phyloP scores from a whole-genome alignment of 2,329 filamentous ascomycete species.

The Nannizzia gypsea region DNA sequence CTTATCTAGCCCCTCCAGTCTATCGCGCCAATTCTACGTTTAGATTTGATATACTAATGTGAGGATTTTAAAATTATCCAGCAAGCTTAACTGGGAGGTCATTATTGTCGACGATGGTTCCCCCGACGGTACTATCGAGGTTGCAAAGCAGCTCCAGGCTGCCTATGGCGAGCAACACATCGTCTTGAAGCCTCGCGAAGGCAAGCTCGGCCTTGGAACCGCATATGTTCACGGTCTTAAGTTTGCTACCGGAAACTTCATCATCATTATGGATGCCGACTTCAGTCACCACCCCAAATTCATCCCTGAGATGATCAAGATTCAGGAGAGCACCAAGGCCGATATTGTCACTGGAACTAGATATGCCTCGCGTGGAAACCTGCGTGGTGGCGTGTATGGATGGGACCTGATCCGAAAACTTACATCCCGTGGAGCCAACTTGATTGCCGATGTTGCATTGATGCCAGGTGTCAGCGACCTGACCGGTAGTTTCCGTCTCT shows the following conservation, averaged over 20 bases:
- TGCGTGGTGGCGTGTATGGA: constrained; percentile 69
- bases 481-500: constrained; percentile 87
- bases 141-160: constrained; percentile 81
- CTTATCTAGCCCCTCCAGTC: neutral
- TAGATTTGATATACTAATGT: neutral
- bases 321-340: constrained; percentile 66
- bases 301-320: constrained; percentile 83
- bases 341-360: constrained; percentile 96
- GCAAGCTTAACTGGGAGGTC: constrained; percentile 91
- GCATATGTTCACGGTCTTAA: constrained; percentile 92
- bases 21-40: neutral
- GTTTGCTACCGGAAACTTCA: constrained; percentile 81
- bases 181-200: constrained; percentile 72
- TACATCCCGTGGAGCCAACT: constrained; percentile 64
- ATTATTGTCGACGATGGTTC: constrained; percentile 98
- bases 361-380: constrained; percentile 61
- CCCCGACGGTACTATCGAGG: constrained; percentile 83
- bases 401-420: constrained; percentile 87
- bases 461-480: constrained; percentile 89
- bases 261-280: constrained; percentile 99
- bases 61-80: constrained; percentile 27
- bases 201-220: constrained; percentile 93
- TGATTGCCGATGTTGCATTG: constrained; percentile 90
- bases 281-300: constrained; percentile 99
- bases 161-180: constrained; percentile 67